Evolutionary conservation across 2,329 filamentous ascomycete genomes (phyloP).

Genomic region (Pezicula radicicola): DNA sequence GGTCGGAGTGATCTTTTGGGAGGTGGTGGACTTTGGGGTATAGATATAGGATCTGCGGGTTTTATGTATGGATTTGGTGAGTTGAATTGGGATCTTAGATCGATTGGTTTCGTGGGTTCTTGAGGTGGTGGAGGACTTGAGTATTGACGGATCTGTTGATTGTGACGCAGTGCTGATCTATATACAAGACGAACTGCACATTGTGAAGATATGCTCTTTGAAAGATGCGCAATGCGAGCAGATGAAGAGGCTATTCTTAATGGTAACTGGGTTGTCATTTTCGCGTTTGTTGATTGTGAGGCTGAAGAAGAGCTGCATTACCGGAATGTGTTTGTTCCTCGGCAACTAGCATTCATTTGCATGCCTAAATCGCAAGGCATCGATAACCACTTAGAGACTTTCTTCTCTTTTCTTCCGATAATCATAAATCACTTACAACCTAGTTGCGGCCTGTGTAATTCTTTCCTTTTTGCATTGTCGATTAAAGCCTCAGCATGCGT

Average conservation of each 20-base stretch:
- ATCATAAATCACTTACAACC: too few species aligned
- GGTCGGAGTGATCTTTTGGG: conserved; percentile 23
- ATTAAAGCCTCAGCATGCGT: too few species aligned
- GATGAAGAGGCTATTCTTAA: conserved; percentile 1
- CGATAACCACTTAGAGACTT: too few species aligned
- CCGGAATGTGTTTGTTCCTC: background rate
- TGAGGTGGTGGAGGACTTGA: conserved; percentile 4
- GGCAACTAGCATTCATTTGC: background rate
- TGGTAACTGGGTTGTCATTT: conserved; percentile 13
- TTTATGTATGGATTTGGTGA: conserved; percentile 6
- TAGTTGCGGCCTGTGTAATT: conserved; percentile 40
- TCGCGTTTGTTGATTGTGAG: conserved; percentile 35
- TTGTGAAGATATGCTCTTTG: background rate
- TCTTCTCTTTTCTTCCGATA: too few species aligned
- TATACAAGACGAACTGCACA: background rate
- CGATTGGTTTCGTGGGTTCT: conserved; percentile 5
- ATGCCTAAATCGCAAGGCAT: too few species aligned
- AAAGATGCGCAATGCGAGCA: background rate
- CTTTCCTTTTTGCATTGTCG: background rate
- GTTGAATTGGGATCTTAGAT: conserved; percentile 24
- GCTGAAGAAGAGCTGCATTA: too few species aligned
- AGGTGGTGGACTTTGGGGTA: conserved; percentile 5
- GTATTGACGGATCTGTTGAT: conserved; percentile 6
- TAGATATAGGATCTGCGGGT: conserved; percentile 1
- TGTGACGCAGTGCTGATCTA: background rate